These are phyloP conservation scores for Blastocystis sp. DNA, from an alignment of 352 stramenopile species.

Conservation along the genomic window DNA sequence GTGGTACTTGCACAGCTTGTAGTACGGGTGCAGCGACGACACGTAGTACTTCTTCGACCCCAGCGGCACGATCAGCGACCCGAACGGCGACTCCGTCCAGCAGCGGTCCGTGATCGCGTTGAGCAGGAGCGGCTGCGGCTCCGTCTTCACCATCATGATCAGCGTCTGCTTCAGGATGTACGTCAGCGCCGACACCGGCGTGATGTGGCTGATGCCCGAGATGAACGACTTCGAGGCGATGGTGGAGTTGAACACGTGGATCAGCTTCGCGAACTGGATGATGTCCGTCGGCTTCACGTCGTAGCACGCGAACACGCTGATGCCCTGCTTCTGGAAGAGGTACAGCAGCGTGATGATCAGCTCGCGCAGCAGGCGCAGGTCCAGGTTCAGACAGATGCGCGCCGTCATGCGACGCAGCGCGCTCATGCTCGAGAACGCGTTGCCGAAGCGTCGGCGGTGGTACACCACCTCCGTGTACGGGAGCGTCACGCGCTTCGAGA, in stretches of 20 bases:
- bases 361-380: constrained; percentile 66
- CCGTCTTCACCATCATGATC: constrained; percentile 20
- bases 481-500: constrained; percentile 46
- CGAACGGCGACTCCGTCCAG: constrained; percentile 49
- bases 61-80: constrained; percentile 26
- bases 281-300: constrained; percentile 47
- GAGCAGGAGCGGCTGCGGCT: constrained; percentile 18
- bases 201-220: constrained; percentile 21
- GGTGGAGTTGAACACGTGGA: constrained; percentile 68
- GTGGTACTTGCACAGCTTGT: constrained; percentile 32
- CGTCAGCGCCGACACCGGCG: constrained; percentile 46
- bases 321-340: constrained; percentile 65
- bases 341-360: constrained; percentile 70
- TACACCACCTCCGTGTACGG: constrained; percentile 52
- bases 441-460: constrained; percentile 66
- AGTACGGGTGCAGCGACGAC: constrained; percentile 62
- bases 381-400: constrained; percentile 68
- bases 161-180: constrained; percentile 71
- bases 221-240: constrained; percentile 53
- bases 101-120: constrained; percentile 30
- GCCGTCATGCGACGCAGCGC: constrained; percentile 66
- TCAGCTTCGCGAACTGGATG: constrained; percentile 66
- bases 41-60: constrained; percentile 43
- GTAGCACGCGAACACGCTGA: constrained; percentile 51
- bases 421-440: constrained; percentile 44